Evolutionary conservation across 371 early-diverging fungal genomes (phyloP), one percentile per base, ranked within the genome.

Genomic region (Capillidium rhysosporum): DNA sequence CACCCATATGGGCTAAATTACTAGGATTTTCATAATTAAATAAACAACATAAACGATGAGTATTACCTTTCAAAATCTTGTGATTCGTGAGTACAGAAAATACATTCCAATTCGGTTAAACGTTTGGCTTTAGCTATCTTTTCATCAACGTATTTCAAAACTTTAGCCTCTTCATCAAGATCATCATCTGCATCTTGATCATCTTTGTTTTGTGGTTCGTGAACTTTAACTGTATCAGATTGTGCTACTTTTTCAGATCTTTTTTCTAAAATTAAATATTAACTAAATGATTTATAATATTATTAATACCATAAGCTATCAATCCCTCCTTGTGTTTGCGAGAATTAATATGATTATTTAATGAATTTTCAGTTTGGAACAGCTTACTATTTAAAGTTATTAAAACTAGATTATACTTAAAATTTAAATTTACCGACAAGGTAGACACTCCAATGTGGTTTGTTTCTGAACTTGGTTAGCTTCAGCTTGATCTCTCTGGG

Each of bases 1-100:
- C 62, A 10, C 83, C 75, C 98, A 98, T 98, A 66, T 98, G 98
- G 34, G 70, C 69, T 68, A 98, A 66, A 62, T 89, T 92, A 30
- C 69, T 51, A 29, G n/a, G n/a, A 12, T 21, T 18, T 31, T n/a
- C 14, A 39, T 61, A 56, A 48, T 10, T 29, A 18, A 38, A 7
- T 38, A 51, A 20, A 18, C 7, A 18, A 56, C 54, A 43, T 9
- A 34, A 7, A 34, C 12, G n/a, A 34, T 4, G 34, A 7, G 34
- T 4, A 38, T 31, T 51, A 51, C 52, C 40, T 69, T 40, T 88
- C 86, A 56, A 88, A 79, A n/a, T 73, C 69, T 16, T 66, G 70
- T 0, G 78, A 63, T 56, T 66, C 66, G 57, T 76, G 75, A 16
- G 67, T 60, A 68, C 90, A 92, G 70, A 92, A 92, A 41, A 89